Percentiles rank a stretch among this genome's conserved stretches.
Conservation (phyloP, 2,329 filamentous ascomycete species). For the Cyphellophora europaea region DNA sequence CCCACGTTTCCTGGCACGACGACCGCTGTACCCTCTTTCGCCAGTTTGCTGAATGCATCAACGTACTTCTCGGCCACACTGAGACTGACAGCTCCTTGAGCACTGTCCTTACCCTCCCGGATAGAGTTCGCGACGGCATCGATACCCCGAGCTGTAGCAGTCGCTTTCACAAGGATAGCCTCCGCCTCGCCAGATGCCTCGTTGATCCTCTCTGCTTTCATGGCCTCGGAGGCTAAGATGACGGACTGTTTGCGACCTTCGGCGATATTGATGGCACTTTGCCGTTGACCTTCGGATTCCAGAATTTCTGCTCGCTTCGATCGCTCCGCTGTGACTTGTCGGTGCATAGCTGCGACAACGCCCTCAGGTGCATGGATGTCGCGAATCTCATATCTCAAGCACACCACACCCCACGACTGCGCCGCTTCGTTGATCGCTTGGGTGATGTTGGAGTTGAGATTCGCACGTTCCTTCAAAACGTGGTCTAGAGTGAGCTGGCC, state of each 20-base stretch:
- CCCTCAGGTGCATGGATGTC: slow-evolving; percentile 93
- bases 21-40: slow-evolving; percentile 89
- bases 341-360: slow-evolving; percentile 96
- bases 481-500: slow-evolving; percentile 94
- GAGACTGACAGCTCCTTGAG: slow-evolving; percentile 75
- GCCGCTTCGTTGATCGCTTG: slow-evolving; percentile 96
- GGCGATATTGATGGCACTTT: slow-evolving; percentile 97
- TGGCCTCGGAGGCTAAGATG: slow-evolving; percentile 87
- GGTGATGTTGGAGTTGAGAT: slow-evolving; percentile 97
- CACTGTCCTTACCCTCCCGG: slow-evolving; percentile 59
- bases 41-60: slow-evolving; percentile 83
- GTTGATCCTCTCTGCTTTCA: slow-evolving; percentile 88
- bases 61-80: slow-evolving; percentile 97
- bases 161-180: slow-evolving; percentile 77
- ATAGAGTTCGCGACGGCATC: slow-evolving; percentile 75
- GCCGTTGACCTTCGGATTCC: slow-evolving; percentile 91
- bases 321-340: slow-evolving; percentile 92
- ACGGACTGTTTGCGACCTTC: slow-evolving; percentile 96
- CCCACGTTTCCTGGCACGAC: slow-evolving; percentile 96
- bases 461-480: slow-evolving; percentile 91
- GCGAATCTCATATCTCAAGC: slow-evolving; percentile 92
- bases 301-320: slow-evolving; percentile 97
- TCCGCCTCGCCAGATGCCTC: slow-evolving; percentile 85
- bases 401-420: slow-evolving; percentile 92
- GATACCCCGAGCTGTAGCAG: slow-evolving; percentile 79